A percentile compares a stretch with the other conserved stretches of the same genome.
Evolutionary conservation across 2,329 filamentous ascomycete genomes (phyloP).

Genomic region (Diplodia scrobiculata): DNA sequence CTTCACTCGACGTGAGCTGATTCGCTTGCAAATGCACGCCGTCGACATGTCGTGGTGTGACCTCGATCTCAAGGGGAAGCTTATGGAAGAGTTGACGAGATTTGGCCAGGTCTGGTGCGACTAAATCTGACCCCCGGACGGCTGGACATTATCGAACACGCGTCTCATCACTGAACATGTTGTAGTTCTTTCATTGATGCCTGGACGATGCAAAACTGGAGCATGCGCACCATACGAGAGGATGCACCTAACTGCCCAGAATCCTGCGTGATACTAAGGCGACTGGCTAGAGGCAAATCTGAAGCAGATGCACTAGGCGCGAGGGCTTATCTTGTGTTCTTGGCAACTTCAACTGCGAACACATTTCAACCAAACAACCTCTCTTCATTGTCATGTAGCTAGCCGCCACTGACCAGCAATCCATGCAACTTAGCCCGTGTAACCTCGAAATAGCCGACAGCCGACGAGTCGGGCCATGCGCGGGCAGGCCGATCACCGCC

Average conservation of each 20-base stretch:
- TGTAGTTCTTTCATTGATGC: background rate
- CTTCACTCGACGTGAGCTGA: constrained; percentile 50
- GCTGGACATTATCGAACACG: background rate
- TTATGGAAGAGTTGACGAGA: constrained; percentile 29
- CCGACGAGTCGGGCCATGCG: constrained; percentile 14
- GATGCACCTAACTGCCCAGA: too few species aligned
- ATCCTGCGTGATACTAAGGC: too few species aligned
- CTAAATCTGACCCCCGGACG: background rate
- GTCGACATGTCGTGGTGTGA: constrained; percentile 55
- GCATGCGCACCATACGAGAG: too few species aligned
- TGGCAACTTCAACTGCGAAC: background rate
- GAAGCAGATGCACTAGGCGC: background rate
- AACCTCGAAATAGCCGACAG: constrained; percentile 18
- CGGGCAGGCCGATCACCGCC: constrained; percentile 14
- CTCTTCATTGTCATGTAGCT: background rate
- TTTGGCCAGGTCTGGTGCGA: background rate
- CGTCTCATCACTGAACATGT: background rate
- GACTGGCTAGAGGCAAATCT: background rate
- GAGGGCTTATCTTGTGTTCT: background rate
- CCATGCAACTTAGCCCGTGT: background rate
- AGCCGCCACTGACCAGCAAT: background rate
- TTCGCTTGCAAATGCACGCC: constrained; percentile 47
- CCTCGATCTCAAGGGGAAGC: constrained; percentile 41
- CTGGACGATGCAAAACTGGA: background rate
- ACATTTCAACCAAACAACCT: background rate